Percentiles rank a stretch among this genome's conserved stretches.
Conservation (phyloP, 108 stramenopile species). For the Fragilaria crotonensis region DNA sequence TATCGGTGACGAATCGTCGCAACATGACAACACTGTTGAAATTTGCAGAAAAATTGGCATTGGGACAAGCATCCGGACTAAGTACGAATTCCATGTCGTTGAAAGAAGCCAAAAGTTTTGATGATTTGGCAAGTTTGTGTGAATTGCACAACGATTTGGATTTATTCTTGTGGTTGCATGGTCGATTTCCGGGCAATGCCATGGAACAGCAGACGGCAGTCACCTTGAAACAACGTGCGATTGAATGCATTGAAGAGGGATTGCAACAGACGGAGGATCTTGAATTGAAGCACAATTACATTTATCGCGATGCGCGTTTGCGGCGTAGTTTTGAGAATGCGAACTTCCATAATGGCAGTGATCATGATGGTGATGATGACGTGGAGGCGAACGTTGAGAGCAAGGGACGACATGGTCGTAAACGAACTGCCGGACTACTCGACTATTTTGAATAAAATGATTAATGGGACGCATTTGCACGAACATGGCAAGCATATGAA, state of each 20-base stretch:
- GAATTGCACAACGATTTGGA: slow-evolving; percentile 55
- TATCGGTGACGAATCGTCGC: neutral
- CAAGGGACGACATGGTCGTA: too few species aligned
- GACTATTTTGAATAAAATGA: too few species aligned
- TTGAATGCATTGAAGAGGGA: slow-evolving; percentile 44
- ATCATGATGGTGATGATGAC: neutral
- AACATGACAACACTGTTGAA: slow-evolving; percentile 24
- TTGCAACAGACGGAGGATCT: slow-evolving; percentile 34
- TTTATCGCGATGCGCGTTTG: slow-evolving; percentile 22
- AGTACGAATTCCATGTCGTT: slow-evolving; percentile 3
- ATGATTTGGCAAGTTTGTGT: slow-evolving; percentile 55
- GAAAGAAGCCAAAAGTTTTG: slow-evolving; percentile 33
- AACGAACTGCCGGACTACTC: too few species aligned
- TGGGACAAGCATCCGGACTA: slow-evolving; percentile 37
- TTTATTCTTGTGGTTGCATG: slow-evolving; percentile 74
- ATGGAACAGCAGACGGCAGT: slow-evolving; percentile 49
- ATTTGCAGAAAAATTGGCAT: slow-evolving; percentile 39
- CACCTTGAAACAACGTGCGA: slow-evolving; percentile 36
- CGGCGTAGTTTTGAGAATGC: slow-evolving; percentile 10
- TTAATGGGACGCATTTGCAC: too few species aligned
- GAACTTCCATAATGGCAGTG: neutral
- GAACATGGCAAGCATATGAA: too few species aligned
- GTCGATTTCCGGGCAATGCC: slow-evolving; percentile 51
- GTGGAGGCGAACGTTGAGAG: neutral
- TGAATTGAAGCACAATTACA: slow-evolving; percentile 41